These are phyloP conservation scores for Pleodorina starrii DNA, from an alignment of 139 green algal genomes.

Conservation along the genomic window DNA sequence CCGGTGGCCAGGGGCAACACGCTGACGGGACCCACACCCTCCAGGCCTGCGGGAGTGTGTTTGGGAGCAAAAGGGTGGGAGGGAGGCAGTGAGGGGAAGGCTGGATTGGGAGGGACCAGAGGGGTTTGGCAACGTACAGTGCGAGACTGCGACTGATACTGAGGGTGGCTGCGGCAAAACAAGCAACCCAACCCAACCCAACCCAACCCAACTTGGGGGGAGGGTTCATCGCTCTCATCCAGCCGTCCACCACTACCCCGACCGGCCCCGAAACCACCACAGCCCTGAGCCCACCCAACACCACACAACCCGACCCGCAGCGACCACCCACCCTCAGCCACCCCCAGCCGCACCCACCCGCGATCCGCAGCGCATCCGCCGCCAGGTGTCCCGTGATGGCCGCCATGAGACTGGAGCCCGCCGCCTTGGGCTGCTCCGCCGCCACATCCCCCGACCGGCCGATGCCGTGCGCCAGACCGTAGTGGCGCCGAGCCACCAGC, in stretches of 20 bases:
- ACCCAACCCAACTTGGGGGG: too few relatives aligned
- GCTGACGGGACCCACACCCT: slow-evolving; percentile 71
- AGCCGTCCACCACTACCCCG: too few relatives aligned
- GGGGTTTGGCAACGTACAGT: too few relatives aligned
- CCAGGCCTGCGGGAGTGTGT: slow-evolving; percentile 57
- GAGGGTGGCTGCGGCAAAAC: too few relatives aligned
- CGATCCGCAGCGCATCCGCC: slow-evolving; percentile 83
- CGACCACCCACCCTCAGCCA: too few relatives aligned
- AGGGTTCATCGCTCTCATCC: too few relatives aligned
- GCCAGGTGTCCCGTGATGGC: slow-evolving; percentile 83
- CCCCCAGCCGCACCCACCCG: slow-evolving; percentile 51
- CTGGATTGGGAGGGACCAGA: too few relatives aligned
- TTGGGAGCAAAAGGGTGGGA: not conserved
- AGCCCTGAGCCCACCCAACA: too few relatives aligned
- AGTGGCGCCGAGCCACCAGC: slow-evolving; percentile 86
- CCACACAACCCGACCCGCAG: too few relatives aligned
- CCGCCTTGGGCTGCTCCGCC: slow-evolving; percentile 97
- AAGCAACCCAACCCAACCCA: too few relatives aligned
- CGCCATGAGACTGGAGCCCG: slow-evolving; percentile 91
- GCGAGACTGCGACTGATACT: too few relatives aligned
- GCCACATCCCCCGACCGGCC: slow-evolving; percentile 92
- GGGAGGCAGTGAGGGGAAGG: not conserved
- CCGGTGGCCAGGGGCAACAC: slow-evolving; percentile 93
- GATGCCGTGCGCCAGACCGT: slow-evolving; percentile 92
- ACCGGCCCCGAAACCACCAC: too few relatives aligned